A percentile compares a stretch with the other conserved stretches of the same genome.
Evolutionary conservation across 257 asterid species (phyloP).

Genomic region (Coffea canephora): DNA sequence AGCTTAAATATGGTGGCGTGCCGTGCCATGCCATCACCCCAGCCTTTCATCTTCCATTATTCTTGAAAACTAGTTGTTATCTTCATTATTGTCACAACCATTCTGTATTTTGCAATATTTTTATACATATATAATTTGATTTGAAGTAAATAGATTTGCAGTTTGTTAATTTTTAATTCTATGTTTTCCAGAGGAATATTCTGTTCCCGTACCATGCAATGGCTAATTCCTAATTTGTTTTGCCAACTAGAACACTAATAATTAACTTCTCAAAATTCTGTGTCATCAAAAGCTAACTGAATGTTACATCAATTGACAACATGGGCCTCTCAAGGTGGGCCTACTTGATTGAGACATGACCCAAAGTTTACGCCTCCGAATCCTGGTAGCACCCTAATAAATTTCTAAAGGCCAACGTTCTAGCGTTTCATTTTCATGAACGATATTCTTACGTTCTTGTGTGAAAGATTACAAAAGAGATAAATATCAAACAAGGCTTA

Average conservation of each 20-base stretch:
- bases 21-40: background rate
- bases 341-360: background rate
- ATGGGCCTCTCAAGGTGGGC: background rate
- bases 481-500: too few species aligned
- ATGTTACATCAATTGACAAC: background rate
- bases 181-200: background rate
- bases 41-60: background rate
- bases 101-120: background rate
- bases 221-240: background rate
- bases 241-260: background rate
- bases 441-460: too few species aligned
- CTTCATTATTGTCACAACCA: conserved; percentile 1
- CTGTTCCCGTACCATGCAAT: background rate
- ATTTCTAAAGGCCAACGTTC: background rate
- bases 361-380: background rate
- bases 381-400: background rate
- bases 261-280: background rate
- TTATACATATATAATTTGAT: background rate
- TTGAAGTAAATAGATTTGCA: background rate
- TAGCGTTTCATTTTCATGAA: background rate
- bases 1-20: background rate
- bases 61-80: background rate
- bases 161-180: background rate
- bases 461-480: too few species aligned
- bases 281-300: background rate